A percentile compares a stretch with the other conserved stretches of the same genome.
Conservation (phyloP, 1,284 basidiomycete species). For the Macrocystidia cucumis region DNA sequence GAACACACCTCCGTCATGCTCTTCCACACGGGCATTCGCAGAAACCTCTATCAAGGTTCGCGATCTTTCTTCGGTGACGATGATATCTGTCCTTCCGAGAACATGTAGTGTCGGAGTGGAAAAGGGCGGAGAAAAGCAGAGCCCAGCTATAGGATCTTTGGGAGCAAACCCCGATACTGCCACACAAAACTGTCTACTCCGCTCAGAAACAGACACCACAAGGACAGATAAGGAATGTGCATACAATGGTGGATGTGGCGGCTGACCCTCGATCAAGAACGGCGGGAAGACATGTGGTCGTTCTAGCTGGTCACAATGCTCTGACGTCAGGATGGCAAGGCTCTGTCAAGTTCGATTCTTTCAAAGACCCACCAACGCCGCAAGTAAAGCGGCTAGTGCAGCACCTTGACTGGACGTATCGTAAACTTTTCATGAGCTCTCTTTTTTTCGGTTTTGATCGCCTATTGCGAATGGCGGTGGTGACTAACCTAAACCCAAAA, state of each 20-base stretch:
- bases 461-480: too few relatives aligned
- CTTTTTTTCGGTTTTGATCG: constrained; percentile 1
- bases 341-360: not conserved
- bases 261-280: constrained; percentile 58
- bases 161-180: constrained; percentile 63
- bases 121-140: constrained; percentile 51
- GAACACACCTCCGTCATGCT: constrained; percentile 67
- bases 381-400: constrained; percentile 67
- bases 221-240: constrained; percentile 14
- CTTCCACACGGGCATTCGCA: constrained; percentile 52
- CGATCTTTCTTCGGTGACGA: constrained; percentile 71
- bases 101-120: constrained; percentile 77
- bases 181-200: constrained; percentile 62
- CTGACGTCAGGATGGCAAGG: not conserved
- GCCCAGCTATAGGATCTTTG: constrained; percentile 36
- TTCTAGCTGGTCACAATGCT: constrained; percentile 20
- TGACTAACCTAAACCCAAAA: constrained; percentile 71
- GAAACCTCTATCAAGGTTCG: constrained; percentile 55
- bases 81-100: constrained; percentile 73
- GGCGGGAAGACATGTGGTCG: constrained; percentile 43
- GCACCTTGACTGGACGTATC: constrained; percentile 61
- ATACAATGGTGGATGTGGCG: constrained; percentile 67
- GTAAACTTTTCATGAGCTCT: constrained; percentile 3
- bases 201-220: not conserved
- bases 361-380: constrained; percentile 54